Evolutionary conservation across 345 rosid species (phyloP), one percentile per base, ranked within the genome.

Genomic region (Euphorbia peplus): DNA sequence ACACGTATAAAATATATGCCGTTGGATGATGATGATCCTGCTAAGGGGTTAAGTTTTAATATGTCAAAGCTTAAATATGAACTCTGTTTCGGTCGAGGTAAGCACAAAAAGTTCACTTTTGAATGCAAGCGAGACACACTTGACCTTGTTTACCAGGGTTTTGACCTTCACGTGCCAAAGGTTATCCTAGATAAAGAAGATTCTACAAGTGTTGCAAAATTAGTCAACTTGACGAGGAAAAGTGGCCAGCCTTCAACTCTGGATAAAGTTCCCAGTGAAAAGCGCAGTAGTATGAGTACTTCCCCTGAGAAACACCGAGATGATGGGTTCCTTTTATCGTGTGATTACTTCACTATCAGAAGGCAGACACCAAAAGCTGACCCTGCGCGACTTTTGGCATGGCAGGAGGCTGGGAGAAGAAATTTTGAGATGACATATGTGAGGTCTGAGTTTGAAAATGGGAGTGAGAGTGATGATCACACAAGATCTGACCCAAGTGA

Each of bases 391-490:
- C 74, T 95, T 77, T 80, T 88, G 76, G 96, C 99, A 53, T 95
- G 99, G 99, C 99, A 90, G 87, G 98, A 87, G 84, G 93, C 93
- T 87, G 98, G 98, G 69, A 88, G 93, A 82, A 88, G 83, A 85
- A 91, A 91, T 81, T 82, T 81, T 79, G 98, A 92, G 88, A 86
- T 88, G 95, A 92, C 93, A 14, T 85, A 83, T 79, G 96, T 92
- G 67, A 83, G 98, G 77, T 95, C 99, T 47, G 99, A 90, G 80
- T 91, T 91, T 75, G 99, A 92, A 80, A 88, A 90, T 71, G 97
- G 96, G 67, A 91, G 98, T 74, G 99, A 92, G 78, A 90, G 97
- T 82, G 98, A 95, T 73, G 99, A 88, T 74, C 91, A 88, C 71
- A 74, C 89, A 70, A 81, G 88, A 39, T 95, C 96, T 60, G 99